Percentiles rank a stretch among this genome's conserved stretches.
Conservation (phyloP, 768 basidiomycete species). For the Butyriboletus loyo region DNA sequence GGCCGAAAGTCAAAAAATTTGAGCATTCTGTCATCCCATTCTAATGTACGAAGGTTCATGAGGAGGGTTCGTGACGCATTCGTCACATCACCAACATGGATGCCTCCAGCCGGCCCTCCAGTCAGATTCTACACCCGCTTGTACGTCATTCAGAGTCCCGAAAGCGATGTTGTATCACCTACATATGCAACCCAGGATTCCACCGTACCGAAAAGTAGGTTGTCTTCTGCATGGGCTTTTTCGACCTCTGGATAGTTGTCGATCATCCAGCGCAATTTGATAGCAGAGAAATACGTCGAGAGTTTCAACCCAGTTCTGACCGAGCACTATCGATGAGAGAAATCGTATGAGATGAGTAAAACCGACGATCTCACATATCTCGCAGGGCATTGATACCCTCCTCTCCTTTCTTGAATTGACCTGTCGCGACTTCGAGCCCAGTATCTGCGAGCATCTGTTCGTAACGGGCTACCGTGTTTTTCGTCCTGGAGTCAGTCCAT, state of each 20-base stretch:
- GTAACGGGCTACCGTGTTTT: conserved; percentile 77
- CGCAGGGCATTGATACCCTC: conserved; percentile 65
- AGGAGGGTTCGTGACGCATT: conserved; percentile 97
- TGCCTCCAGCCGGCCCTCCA: conserved; percentile 63
- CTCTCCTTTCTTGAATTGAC: conserved; percentile 65
- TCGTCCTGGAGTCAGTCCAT: conserved; percentile 95
- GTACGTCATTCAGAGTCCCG: neutral
- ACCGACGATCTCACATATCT: conserved; percentile 52
- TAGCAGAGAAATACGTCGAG: conserved; percentile 96
- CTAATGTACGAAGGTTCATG: conserved; percentile 73
- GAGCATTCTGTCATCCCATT: conserved; percentile 82
- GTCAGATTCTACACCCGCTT: conserved; percentile 62
- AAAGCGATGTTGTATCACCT: conserved; percentile 17
- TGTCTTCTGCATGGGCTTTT: conserved; percentile 75
- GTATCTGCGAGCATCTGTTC: conserved; percentile 65
- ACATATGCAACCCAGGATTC: conserved; percentile 97
- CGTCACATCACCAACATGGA: conserved; percentile 89
- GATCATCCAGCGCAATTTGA: conserved; percentile 97
- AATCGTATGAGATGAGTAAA: neutral
- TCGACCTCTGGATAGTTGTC: conserved; percentile 76
- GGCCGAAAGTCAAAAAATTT: conserved; percentile 81
- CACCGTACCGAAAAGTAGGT: conserved; percentile 89
- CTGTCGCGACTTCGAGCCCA: conserved; percentile 70
- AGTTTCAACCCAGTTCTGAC: conserved; percentile 86
- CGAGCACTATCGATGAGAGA: neutral